Evolutionary conservation across 116 monocot genomes (phyloP).

Genomic region (Iris pallida): DNA sequence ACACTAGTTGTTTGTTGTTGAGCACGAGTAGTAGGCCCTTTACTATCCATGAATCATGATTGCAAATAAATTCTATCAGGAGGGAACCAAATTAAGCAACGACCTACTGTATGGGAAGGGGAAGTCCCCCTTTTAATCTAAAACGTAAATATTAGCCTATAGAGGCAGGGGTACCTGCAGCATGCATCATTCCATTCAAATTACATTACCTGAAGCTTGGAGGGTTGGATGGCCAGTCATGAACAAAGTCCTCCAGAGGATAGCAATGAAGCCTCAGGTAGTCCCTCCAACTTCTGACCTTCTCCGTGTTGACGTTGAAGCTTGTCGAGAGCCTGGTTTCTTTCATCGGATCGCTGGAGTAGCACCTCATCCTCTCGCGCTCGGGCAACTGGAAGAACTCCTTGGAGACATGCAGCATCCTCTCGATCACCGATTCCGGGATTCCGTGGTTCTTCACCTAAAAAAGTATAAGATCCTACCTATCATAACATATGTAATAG

Average conservation of each 20-base stretch:
- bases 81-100: too few species aligned
- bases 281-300: conserved; percentile 52
- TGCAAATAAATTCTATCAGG: too few species aligned
- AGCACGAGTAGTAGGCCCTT: too few species aligned
- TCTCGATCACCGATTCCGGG: conserved; percentile 21
- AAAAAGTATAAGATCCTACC: neutral
- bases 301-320: conserved; percentile 62
- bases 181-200: too few species aligned
- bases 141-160: too few species aligned
- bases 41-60: too few species aligned
- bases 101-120: too few species aligned
- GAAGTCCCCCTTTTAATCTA: too few species aligned
- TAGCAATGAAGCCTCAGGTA: conserved; percentile 60
- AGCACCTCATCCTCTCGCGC: conserved; percentile 36
- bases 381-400: conserved; percentile 58
- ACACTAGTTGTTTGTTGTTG: too few species aligned
- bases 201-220: conserved; percentile 33
- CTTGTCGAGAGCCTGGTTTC: conserved; percentile 54
- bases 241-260: conserved; percentile 52
- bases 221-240: conserved; percentile 50
- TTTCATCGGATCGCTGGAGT: conserved; percentile 54
- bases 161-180: too few species aligned
- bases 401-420: conserved; percentile 28
- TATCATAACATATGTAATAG: too few species aligned
- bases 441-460: conserved; percentile 66